phyloP scores from a whole-genome alignment of 306 rosid species.

The Citrullus mucosospermus region DNA sequence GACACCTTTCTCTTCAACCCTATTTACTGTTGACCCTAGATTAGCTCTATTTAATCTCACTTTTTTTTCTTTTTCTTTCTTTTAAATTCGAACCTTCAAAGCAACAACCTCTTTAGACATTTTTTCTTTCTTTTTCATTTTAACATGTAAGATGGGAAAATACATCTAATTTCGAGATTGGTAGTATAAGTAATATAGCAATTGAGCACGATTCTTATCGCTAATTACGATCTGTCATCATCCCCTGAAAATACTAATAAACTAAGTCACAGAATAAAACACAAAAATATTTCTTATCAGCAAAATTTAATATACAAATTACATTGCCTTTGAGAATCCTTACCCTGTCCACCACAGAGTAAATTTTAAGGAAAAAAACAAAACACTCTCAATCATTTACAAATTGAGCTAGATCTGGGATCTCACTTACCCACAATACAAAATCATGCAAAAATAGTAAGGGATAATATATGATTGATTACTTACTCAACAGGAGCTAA shows the following conservation, averaged over 20 bases:
- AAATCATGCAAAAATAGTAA: background rate
- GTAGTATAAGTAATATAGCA: too few species aligned
- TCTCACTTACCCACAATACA: background rate
- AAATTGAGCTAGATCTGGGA: background rate
- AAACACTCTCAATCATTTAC: constrained; percentile 8
- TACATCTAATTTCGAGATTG: too few species aligned
- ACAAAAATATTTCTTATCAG: background rate
- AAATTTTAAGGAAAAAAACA: background rate
- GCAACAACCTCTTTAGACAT: too few species aligned
- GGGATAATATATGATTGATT: background rate
- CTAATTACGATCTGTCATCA: background rate
- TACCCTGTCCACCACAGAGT: background rate
- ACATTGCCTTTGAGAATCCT: background rate
- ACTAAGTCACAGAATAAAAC: background rate
- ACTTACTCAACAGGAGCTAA: background rate
- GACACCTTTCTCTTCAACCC: too few species aligned
- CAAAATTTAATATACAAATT: background rate
- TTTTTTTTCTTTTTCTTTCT: too few species aligned
- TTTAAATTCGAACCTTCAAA: too few species aligned
- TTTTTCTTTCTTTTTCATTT: too few species aligned
- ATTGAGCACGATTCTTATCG: too few species aligned
- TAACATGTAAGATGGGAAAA: too few species aligned
- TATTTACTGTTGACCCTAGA: too few species aligned
- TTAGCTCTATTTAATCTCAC: too few species aligned
- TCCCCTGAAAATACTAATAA: background rate